Base-by-base conservation (phyloP, 345 rosid species). In the Reutealis trisperma region DNA sequence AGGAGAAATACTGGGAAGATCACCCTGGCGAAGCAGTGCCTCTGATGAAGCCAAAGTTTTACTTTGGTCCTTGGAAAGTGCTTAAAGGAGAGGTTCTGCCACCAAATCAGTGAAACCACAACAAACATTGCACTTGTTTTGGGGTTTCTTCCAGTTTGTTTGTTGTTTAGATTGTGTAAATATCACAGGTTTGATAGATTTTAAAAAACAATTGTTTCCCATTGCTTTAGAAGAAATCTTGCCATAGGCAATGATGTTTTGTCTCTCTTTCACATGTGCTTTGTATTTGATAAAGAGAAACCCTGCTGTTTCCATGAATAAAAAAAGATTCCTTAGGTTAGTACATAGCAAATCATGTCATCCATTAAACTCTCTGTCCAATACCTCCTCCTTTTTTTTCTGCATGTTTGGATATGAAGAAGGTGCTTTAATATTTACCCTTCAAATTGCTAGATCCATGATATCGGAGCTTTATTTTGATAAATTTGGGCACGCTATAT, bases 1-100 rank as follows among this genome's bases (percentile, higher is more conserved):
- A 92, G 97, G 98, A 91, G 85, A 91, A 87, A 61, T 93, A 89
- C 86, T 94, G 97, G 97, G 97, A 93, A 86, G 98, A 90, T 67
- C 97, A 90, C 42, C 97, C 97, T 12, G 95, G 98, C 11, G 84
- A 94, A 80, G 86, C 80, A 1, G 97, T 94, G 81, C 98, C 95
- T 30, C 84, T 94, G 7, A 88, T 93, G 97, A 84, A 81, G 82
- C 97, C 98, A 37, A 69, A 79, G 77, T 94, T 88, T 78, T 93
- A 94, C 68, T 64, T 69, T 67, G 95, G 97, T 68, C 98, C 98
- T 25, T 93, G 98, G 98, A 90, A 75, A 81, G 93, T 94, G 55
- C 73, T 83, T 70, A 85, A 87, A 70, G 98, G 98, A 58, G 91
- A 90, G 67, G 91, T 70, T 37, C 18, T 18, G 59, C 71, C 76